Conservation (phyloP, 495 filamentous ascomycete species). For the Cudoniella acicularis region DNA sequence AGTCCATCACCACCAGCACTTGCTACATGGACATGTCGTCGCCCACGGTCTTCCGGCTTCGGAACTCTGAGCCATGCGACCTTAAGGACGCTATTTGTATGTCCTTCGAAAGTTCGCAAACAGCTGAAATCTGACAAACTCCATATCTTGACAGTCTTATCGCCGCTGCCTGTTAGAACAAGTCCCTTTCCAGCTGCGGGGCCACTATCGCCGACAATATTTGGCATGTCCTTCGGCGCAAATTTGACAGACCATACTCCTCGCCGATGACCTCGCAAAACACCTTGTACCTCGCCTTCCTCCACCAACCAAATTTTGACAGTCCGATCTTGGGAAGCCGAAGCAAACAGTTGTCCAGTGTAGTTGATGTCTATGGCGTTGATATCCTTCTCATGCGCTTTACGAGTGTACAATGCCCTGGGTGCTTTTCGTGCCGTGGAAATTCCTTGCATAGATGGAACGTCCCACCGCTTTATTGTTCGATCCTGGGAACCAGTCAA, state of each 20-base stretch:
- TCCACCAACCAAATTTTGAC: constrained; percentile 94
- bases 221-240: constrained; percentile 69
- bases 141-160: constrained; percentile 97
- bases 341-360: constrained; percentile 72
- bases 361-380: constrained; percentile 84
- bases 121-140: constrained; percentile 90
- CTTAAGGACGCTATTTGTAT: constrained; percentile 92
- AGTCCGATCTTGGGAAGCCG: constrained; percentile 91
- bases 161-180: constrained; percentile 82
- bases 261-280: constrained; percentile 85
- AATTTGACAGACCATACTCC: constrained; percentile 96
- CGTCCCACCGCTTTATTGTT: constrained; percentile 89
- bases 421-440: constrained; percentile 38
- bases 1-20: constrained; percentile 93
- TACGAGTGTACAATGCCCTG: constrained; percentile 72
- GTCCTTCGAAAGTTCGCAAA: constrained; percentile 89
- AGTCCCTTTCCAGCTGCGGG: constrained; percentile 66
- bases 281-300: constrained; percentile 81
- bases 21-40: constrained; percentile 62
- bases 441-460: constrained; percentile 44
- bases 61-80: constrained; percentile 80
- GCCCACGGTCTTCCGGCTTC: constrained; percentile 38
- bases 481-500: constrained; percentile 91
- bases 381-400: constrained; percentile 98
- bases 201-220: constrained; percentile 65